Evolutionary conservation across 306 rosid genomes (phyloP), one percentile per base, ranked within the genome.

Genomic region (Ormosia emarginata): DNA sequence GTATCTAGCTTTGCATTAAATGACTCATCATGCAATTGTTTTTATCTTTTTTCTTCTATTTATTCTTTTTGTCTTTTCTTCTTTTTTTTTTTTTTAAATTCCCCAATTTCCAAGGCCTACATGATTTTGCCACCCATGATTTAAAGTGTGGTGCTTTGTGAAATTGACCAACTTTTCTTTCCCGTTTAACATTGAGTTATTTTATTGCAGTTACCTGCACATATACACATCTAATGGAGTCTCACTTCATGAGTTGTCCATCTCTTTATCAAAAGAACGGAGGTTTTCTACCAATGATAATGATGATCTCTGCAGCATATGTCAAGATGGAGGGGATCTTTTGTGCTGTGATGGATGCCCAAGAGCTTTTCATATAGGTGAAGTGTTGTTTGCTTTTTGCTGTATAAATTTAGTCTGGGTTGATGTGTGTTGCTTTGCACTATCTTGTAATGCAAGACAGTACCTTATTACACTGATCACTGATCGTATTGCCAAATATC

Each of bases 271-370:
- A 4, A 93, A 67, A 83, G 88, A 86, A 49, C 69, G 90, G 58
- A 92, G 83, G 82, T 87, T 90, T 36, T 82, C 94, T 67, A 40
- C 83, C 79, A 50, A 70, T 82, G 91, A 90, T 5, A 89, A 89
- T 63, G 99, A 96, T 85, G 94, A 96, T 69, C 96, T 92, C 71
- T 96, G 99, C 85, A 84, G 84, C 84, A 90, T 91, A 50, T 96
- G 99, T 83, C 78, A 71, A 24, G 93, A 90, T 77, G 97, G 97
- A 72, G 98, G 97, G 86, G 90, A 90, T 84, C 97, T 96, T 64
- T 67, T 93, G 85, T 88, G 97, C 78, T 96, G 99, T 82, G 92
- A 93, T 86, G 95, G 94, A 55, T 96, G 99, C 84, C 99, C 99
- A 30, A 83, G 99, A 78, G 90, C 96, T 65, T 96, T 88, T 80